Percentiles rank a stretch among this genome's conserved stretches.
Conservation (phyloP, 2,329 filamentous ascomycete species). For the Corinectria fuckeliana region DNA sequence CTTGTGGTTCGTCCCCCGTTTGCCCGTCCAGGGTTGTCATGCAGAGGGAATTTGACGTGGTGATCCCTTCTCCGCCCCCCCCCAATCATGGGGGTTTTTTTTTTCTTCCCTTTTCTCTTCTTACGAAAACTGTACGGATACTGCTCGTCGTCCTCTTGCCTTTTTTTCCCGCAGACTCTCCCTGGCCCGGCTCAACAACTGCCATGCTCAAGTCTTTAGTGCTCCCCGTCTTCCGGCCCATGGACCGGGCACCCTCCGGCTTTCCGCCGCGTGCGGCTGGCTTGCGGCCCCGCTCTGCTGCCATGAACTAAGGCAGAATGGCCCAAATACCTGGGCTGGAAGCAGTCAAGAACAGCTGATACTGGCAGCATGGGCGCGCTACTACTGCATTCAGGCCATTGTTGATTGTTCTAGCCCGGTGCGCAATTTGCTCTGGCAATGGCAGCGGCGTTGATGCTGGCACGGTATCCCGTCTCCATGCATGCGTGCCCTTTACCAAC, state of each 20-base stretch:
- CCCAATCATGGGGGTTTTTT: background rate
- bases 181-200: too few relatives aligned
- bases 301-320: conserved; percentile 18
- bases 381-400: conserved; percentile 15
- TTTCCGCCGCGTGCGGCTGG: conserved; percentile 1
- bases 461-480: background rate
- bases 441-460: background rate
- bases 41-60: conserved; percentile 19
- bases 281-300: conserved; percentile 22
- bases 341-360: conserved; percentile 31
- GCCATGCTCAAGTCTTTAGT: too few relatives aligned
- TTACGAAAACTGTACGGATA: too few relatives aligned
- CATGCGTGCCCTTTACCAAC: background rate
- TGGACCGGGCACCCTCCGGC: background rate
- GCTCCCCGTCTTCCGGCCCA: background rate
- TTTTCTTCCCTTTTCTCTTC: background rate
- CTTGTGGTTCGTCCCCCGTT: conserved; percentile 17
- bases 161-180: too few relatives aligned
- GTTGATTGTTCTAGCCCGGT: too few relatives aligned
- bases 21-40: conserved; percentile 15
- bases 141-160: too few relatives aligned
- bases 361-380: conserved; percentile 19
- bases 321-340: conserved; percentile 24
- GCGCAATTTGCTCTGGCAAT: background rate
- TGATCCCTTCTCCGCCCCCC: background rate